Base-by-base conservation (phyloP, 352 stramenopile species). In the Plasmopara viticola region DNA sequence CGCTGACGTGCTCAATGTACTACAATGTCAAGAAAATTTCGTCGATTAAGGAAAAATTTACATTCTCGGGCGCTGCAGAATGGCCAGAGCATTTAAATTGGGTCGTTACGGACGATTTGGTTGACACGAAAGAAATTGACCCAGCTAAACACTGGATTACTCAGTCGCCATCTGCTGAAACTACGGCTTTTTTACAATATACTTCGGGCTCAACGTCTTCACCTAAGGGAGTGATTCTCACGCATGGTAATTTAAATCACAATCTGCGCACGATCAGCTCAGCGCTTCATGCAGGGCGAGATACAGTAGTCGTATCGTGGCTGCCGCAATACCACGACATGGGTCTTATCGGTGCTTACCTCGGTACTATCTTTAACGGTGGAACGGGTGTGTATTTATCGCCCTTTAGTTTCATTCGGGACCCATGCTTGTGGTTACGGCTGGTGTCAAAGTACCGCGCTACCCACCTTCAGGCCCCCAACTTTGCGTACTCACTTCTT, bases 311-410 rank as follows among this genome's bases (percentile, higher is more conserved):
- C 13, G 95, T 98, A 5, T 98, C 88, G 17, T 99, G 97, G 97
- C 74, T 99, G 9, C 97, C 97, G 6, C 96, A 99, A 74, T 99
- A 99, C 70, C 97, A 99, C 68, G 97, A 99, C 71, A 99, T 99
- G 97, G 97, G 97, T 6, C 86, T 99, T 17, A 99, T 99, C 57
- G 97, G 96, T 45, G 95, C 88, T 30, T 90, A 88, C 58, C 60
- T 94, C 9, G 80, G 80, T n/a, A 79, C 59, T 6, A 79, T 90
- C 30, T 92, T 91, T 47, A 90, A 88, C 40, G 81, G 81, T 10
- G 97, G 93, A 44, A 90, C 65, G 7, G 96, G 97, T 6, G 95
- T 98, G 39, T 99, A 99, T 72, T 86, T 99, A 66, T 98, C 95
- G 31, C 97, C 97, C 0, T 86, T 99, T 44, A 91, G 85, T 47